Evolutionary conservation across 139 green algal species (phyloP), one percentile per base, ranked within the genome.

Genomic region (Chlamydomonas sp.): DNA sequence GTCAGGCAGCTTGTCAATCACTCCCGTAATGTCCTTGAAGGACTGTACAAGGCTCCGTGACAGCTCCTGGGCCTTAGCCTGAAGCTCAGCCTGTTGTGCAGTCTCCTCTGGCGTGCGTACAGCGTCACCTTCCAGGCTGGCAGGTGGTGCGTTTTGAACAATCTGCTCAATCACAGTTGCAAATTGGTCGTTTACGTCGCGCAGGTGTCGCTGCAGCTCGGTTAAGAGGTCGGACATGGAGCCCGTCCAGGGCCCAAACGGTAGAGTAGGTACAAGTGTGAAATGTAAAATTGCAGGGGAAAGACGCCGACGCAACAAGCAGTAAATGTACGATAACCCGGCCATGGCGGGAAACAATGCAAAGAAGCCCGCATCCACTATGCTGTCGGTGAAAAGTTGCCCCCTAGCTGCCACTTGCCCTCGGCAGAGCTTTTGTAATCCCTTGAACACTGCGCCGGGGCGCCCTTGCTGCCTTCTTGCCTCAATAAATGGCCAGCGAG

Each of bases 161-260:
- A 80, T 62, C 78, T 87, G 83, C 31, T 87, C 83, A 14, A 87
- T 18, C 2, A 87, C 73, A 57, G 31, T 31, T 18, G 83, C 83
- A 60, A 87, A 87, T 58, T 87, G 73, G 71, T 87, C 83, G 31
- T 87, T 87, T 5, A 87, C 63, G 63, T 87, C 83, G 20, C 83
- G 71, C 18, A 81, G 64, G 3, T 81, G 83, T 20, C 73, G 72
- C 31, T 87, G 83, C 49, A 87, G 62, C 63, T 80, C 83, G 31
- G 83, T 87, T 14, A 87, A 14, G 62, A 87, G 31, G 63, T 87
- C 83, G 62, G 82, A 87, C 82, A 87, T 87, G 72, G 9, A 9
- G 69, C 17, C 18, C 2, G 17, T 6, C 1, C 1, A 8, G 2
- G 5, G 69, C 69, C 31, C 31, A 49, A 49, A 49, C 31, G 31